Evolutionary conservation across 2,329 filamentous ascomycete species (phyloP).

Genomic region (Curvularia sp.): DNA sequence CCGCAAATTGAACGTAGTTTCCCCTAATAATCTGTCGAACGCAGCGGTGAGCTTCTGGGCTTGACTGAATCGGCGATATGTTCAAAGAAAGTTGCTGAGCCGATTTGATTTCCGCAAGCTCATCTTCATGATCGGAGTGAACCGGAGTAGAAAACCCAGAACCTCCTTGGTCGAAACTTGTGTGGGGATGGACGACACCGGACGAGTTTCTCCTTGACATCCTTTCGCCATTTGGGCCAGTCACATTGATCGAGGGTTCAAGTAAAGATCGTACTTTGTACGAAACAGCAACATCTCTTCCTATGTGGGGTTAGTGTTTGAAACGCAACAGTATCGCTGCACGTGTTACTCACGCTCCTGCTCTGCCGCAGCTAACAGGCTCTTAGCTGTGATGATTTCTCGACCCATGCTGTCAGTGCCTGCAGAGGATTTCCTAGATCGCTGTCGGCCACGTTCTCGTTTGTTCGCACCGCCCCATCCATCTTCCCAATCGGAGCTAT

Average conservation of each 20-base stretch:
- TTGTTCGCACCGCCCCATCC: constrained; percentile 50
- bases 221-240: constrained; percentile 66
- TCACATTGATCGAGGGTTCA: constrained; percentile 71
- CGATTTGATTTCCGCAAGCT: constrained; percentile 81
- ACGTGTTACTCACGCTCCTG: constrained; percentile 70
- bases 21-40: constrained; percentile 91
- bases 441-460: constrained; percentile 50
- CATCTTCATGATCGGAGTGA: constrained; percentile 85
- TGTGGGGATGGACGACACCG: constrained; percentile 75
- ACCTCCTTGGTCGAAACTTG: constrained; percentile 78
- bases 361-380: constrained; percentile 75
- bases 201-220: constrained; percentile 58
- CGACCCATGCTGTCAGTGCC: constrained; percentile 46
- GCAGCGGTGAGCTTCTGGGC: constrained; percentile 77
- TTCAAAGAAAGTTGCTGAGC: constrained; percentile 85
- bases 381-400: constrained; percentile 59
- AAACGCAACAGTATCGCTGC: neutral
- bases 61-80: constrained; percentile 79
- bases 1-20: constrained; percentile 77
- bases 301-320: constrained; percentile 40
- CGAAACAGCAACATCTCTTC: constrained; percentile 58
- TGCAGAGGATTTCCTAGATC: constrained; percentile 43
- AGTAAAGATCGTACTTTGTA: constrained; percentile 69
- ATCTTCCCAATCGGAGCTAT: constrained; percentile 70
- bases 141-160: constrained; percentile 66